These are phyloP conservation scores for Solanum etuberosum DNA, from an alignment of 257 asterid species.

Conservation along the genomic window DNA sequence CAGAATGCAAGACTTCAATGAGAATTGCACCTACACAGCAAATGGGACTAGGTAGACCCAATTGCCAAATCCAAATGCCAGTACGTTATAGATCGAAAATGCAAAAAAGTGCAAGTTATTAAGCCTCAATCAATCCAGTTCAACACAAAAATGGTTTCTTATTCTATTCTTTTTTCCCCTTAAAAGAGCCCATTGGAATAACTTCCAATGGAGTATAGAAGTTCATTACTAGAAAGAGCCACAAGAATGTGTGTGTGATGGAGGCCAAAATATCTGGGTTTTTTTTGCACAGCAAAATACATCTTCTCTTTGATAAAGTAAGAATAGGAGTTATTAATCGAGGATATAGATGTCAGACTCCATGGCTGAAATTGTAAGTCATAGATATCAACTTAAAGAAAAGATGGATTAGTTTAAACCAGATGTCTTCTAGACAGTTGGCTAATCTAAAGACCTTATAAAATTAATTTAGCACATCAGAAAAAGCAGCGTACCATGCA, in stretches of 20 bases:
- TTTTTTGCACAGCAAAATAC: background rate
- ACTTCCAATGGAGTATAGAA: background rate
- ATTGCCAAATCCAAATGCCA: background rate
- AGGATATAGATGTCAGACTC: background rate
- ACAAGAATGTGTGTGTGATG: background rate
- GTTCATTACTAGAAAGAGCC: background rate
- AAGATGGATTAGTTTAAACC: background rate
- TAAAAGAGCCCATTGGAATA: background rate
- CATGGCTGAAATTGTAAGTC: background rate
- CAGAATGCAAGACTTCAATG: background rate
- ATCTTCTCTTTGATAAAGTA: background rate
- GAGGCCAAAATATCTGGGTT: background rate
- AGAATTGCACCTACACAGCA: background rate
- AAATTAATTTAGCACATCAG: background rate
- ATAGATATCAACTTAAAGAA: background rate
- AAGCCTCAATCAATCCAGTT: background rate
- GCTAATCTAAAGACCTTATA: background rate
- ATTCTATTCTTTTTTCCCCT: background rate
- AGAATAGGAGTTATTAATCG: background rate
- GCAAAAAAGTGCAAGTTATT: background rate
- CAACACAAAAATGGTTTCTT: background rate
- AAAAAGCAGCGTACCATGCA: conserved; percentile 64
- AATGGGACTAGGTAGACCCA: background rate
- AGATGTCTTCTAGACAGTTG: background rate
- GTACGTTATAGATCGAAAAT: background rate